Evolutionary conservation across 73 alveolate species (phyloP), one percentile per base, ranked within the genome.

Genomic region (Blepharisma stoltei): DNA sequence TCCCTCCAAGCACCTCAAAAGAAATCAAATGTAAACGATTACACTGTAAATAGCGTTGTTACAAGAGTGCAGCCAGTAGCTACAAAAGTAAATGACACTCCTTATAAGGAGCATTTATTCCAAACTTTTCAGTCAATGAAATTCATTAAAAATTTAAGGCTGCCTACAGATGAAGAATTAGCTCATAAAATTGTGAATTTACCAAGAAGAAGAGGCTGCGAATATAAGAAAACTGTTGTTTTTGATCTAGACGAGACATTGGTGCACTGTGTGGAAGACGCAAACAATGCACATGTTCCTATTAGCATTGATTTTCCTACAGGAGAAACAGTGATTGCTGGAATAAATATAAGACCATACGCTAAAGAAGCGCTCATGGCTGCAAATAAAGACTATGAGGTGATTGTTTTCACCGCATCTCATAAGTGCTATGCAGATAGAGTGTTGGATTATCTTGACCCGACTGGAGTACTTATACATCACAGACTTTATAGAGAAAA

Each of bases 361-460:
- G 83, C 84, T 54, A 77, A 47, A 41, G 87, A 89, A 54, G 55
- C 84, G 43, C 53, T 90, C 46, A 77, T 78, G 67, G 76, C 82
- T 65, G 83, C 86, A 3, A 53, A 80, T 55, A 55, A 88, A 23
- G 82, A 78, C 25, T 90, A 83, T 78, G 55, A 86, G 84, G 87
- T 94, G 20, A 90, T 91, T 20, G 95, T 94, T 8, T 94, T 90
- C 85, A 88, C 98, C n/a, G 96, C 98, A 8, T 76, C 93, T 68
- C 87, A 90, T 25, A 70, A 82, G 70, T 76, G 80, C 50, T 94
- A 94, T 67, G 97, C 96, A 1, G 98, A 94, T 87, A 88, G 88
- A 38, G 94, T 94, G 27, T 87, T 94, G 27, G 95, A 94, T 75
- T 76, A 71, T 73, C 44, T 94, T 49, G 98, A 94, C 65, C 97